Conservation (phyloP, 192 early-diverging fungal genomes). For the Gorgonomyces haynaldii region DNA sequence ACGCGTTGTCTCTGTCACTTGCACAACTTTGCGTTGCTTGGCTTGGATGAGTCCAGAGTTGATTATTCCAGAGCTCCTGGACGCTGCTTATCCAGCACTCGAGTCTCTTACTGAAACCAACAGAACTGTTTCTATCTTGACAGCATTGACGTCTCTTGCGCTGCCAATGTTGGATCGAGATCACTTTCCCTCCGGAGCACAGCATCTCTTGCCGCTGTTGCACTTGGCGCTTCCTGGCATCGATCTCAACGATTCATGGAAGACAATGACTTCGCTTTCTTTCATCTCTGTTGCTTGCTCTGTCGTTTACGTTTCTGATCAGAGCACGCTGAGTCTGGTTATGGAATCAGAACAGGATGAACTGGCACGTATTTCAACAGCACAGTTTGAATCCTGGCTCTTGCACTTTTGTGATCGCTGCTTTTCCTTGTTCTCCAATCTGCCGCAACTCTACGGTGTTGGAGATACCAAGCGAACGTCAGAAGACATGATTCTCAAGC, state of each 20-base stretch:
- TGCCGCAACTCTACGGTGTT: constrained; percentile 49
- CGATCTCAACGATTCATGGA: constrained; percentile 84
- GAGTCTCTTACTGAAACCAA: constrained; percentile 81
- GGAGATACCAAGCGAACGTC: constrained; percentile 1
- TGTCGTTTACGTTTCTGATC: constrained; percentile 54
- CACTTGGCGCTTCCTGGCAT: constrained; percentile 77
- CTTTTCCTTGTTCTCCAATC: constrained; percentile 66
- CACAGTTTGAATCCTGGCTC: constrained; percentile 79
- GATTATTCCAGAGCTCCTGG: constrained; percentile 70
- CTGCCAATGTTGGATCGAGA: constrained; percentile 59
- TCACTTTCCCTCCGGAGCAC: constrained; percentile 75
- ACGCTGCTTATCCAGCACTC: constrained; percentile 75
- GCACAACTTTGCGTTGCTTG: constrained; percentile 55
- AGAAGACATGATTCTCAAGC: constrained; percentile 4
- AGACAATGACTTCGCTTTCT: constrained; percentile 57
- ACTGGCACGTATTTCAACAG: constrained; percentile 55
- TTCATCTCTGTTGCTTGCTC: constrained; percentile 57
- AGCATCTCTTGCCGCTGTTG: constrained; percentile 66
- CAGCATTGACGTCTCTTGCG: constrained; percentile 55
- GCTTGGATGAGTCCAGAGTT: constrained; percentile 66
- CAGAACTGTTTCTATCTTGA: constrained; percentile 74
- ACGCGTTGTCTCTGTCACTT: constrained; percentile 41
- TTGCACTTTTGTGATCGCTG: constrained; percentile 67
- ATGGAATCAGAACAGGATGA: constrained; percentile 43
- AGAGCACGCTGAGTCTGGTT: too few relatives aligned